These are phyloP conservation scores for Pezizomycotina sp. DNA, from an alignment of 2,329 filamentous ascomycete genomes.

Conservation along the genomic window DNA sequence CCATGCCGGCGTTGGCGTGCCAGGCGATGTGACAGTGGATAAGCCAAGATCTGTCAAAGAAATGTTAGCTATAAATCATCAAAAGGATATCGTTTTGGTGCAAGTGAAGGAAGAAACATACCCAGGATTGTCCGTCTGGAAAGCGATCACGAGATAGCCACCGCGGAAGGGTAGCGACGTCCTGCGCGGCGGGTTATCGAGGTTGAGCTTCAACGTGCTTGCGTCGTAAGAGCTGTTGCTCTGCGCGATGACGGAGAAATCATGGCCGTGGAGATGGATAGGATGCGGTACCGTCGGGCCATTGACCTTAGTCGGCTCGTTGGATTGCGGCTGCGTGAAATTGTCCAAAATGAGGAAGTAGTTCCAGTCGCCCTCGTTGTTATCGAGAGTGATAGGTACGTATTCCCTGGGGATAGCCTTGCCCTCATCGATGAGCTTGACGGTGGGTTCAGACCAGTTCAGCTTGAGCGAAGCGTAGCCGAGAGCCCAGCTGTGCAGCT, in stretches of 20 bases:
- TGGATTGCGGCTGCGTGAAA: conserved; percentile 9
- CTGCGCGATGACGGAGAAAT: conserved; percentile 31
- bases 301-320: conserved; percentile 2
- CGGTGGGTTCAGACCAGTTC: conserved; percentile 24
- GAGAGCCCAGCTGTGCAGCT: conserved; percentile 22
- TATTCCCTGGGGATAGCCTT: background rate
- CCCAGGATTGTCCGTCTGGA: conserved; percentile 37
- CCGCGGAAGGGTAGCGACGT: conserved; percentile 34
- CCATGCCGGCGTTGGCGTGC: conserved; percentile 40
- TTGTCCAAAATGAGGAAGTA: conserved; percentile 28
- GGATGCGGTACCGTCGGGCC: conserved; percentile 28
- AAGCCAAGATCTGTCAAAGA: conserved; percentile 19
- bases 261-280: conserved; percentile 38
- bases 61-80: background rate
- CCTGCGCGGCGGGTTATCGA: conserved; percentile 36
- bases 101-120: conserved; percentile 18
- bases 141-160: conserved; percentile 37
- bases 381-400: conserved; percentile 9
- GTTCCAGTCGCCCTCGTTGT: conserved; percentile 24
- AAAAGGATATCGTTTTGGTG: background rate
- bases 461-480: conserved; percentile 21
- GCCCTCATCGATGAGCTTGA: conserved; percentile 19
- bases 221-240: conserved; percentile 9
- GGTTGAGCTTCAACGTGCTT: conserved; percentile 13
- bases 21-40: conserved; percentile 32